Percentiles rank a stretch among this genome's conserved stretches.
Conservation (phyloP, 2,329 filamentous ascomycete species). For the Botrytis porri region DNA sequence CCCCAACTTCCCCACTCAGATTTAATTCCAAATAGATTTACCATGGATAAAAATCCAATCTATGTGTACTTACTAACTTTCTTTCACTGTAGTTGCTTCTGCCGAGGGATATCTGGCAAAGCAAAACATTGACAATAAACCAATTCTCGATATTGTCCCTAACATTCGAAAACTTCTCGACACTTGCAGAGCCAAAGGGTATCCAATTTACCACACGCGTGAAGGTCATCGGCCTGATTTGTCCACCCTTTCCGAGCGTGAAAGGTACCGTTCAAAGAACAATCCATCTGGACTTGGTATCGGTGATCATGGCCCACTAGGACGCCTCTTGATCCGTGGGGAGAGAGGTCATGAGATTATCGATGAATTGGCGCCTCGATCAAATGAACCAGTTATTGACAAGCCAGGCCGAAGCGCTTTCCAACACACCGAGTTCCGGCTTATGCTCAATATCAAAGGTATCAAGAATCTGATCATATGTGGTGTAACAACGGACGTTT, state of each 20-base stretch:
- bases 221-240: slow-evolving; percentile 55
- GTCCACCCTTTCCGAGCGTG: slow-evolving; percentile 54
- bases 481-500: slow-evolving; percentile 41
- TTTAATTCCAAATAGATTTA: not conserved
- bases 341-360: slow-evolving; percentile 57
- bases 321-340: slow-evolving; percentile 56
- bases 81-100: slow-evolving; percentile 6
- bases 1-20: no score
- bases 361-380: slow-evolving; percentile 39
- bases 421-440: slow-evolving; percentile 41
- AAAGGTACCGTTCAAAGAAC: slow-evolving; percentile 51
- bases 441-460: slow-evolving; percentile 36
- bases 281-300: slow-evolving; percentile 51
- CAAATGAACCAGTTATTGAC: slow-evolving; percentile 37
- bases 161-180: slow-evolving; percentile 42
- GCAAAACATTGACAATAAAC: slow-evolving; percentile 45
- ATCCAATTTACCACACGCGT: slow-evolving; percentile 49
- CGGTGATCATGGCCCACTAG: slow-evolving; percentile 51
- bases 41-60: not conserved
- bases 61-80: not conserved
- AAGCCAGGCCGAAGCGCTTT: slow-evolving; percentile 40
- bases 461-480: slow-evolving; percentile 38
- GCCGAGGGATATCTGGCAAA: slow-evolving; percentile 43
- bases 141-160: slow-evolving; percentile 45
- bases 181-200: slow-evolving; percentile 42